phyloP scores from a whole-genome alignment of 1,139 yeast genomes.

The Suhomyces wounanorum region DNA sequence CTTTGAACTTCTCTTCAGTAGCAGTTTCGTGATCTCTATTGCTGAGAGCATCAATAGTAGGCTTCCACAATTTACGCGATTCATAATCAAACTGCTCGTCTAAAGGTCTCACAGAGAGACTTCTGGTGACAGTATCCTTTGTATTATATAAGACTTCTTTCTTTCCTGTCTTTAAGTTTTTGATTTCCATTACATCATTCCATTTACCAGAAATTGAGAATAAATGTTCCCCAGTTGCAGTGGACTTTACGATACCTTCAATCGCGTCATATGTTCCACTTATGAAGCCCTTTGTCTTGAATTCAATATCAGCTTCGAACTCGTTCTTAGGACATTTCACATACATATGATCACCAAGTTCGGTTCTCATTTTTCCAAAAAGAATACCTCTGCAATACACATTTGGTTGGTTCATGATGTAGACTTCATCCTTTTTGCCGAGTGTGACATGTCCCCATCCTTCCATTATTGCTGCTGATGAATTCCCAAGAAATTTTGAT shows the following conservation, averaged over 20 bases:
- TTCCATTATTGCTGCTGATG: conserved; percentile 97
- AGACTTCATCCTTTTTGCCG: conserved; percentile 60
- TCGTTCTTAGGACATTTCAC: conserved; percentile 64
- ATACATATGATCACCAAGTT: conserved; percentile 87
- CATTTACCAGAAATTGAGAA: conserved; percentile 91
- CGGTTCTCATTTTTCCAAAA: conserved; percentile 86
- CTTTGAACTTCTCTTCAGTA: conserved; percentile 81
- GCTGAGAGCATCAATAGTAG: conserved; percentile 77
- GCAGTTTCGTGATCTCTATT: conserved; percentile 77
- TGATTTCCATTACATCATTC: conserved; percentile 83
- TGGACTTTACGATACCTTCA: conserved; percentile 70
- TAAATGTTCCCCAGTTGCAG: too few relatives aligned
- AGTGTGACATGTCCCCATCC: conserved; percentile 78
- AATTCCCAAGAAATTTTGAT: conserved; percentile 88
- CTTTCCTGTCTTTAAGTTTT: conserved; percentile 50
- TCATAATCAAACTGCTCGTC: conserved; percentile 80
- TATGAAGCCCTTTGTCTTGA: conserved; percentile 92
- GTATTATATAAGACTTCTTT: conserved; percentile 68
- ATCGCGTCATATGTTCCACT: conserved; percentile 91
- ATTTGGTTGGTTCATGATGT: conserved; percentile 88
- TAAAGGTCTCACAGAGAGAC: conserved; percentile 60
- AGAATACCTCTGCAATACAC: conserved; percentile 93
- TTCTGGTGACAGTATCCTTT: too few relatives aligned
- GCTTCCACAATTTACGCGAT: conserved; percentile 80
- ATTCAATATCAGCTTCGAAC: conserved; percentile 80